Conservation (phyloP, 2,329 filamentous ascomycete species). For the Zymoseptoria tritici region DNA sequence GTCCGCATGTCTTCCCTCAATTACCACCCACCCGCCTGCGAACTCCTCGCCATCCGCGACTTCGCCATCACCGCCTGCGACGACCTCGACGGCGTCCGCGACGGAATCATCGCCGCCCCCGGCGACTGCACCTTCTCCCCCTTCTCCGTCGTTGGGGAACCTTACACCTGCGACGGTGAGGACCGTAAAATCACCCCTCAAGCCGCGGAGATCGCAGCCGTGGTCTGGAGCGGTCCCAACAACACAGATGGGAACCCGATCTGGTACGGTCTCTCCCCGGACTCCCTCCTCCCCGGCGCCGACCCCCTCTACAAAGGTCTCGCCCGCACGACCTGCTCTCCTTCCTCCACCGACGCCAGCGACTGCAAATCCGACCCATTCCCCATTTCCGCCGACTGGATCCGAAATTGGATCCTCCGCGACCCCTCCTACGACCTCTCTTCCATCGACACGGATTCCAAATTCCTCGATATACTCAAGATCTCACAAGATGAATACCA, state of each 20-base stretch:
- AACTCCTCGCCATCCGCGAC: constrained; percentile 30
- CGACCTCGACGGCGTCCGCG: constrained; percentile 31
- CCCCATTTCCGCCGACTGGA: constrained; percentile 28
- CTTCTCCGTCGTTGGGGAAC: constrained; percentile 21
- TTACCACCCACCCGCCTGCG: constrained; percentile 28
- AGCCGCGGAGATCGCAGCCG: constrained; percentile 26
- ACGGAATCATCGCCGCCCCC: constrained; percentile 28
- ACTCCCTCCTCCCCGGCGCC: constrained; percentile 16
- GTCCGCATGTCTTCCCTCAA: constrained; percentile 24
- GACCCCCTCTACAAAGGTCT: constrained; percentile 19
- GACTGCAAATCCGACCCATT: constrained; percentile 25
- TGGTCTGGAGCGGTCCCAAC: constrained; percentile 29
- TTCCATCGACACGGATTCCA: constrained; percentile 10
- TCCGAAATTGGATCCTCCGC: constrained; percentile 28
- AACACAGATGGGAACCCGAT: constrained; percentile 7
- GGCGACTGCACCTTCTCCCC: constrained; percentile 29
- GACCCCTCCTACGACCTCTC: constrained; percentile 19
- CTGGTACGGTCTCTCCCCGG: constrained; percentile 28
- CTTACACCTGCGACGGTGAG: constrained; percentile 20
- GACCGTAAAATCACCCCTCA: constrained; percentile 21
- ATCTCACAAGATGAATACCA: constrained; percentile 20
- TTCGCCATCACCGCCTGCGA: constrained; percentile 33
- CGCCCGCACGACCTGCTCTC: constrained; percentile 21
- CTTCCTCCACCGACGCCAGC: constrained; percentile 8
- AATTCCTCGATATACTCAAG: constrained; percentile 13